Conservation (phyloP, 2,329 filamentous ascomycete species). For the Pseudopyricularia javanii region DNA sequence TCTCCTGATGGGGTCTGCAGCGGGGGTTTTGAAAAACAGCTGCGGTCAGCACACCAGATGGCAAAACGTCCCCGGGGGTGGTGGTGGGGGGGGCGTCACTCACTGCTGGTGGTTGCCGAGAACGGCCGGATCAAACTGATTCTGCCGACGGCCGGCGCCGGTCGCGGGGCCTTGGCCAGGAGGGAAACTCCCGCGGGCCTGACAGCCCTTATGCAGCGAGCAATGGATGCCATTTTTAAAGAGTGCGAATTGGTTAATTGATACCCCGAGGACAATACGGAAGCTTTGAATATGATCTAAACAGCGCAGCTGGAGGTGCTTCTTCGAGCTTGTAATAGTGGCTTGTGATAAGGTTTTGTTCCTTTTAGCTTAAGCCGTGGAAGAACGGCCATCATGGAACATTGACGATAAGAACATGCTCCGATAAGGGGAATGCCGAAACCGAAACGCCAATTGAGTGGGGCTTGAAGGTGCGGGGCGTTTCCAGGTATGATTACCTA, state of each 20-base stretch:
- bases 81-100: conserved; percentile 8
- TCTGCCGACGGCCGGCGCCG: neutral
- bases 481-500: neutral
- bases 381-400: too few relatives aligned
- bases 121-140: conserved; percentile 25
- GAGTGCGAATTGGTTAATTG: neutral
- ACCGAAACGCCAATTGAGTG: too few relatives aligned
- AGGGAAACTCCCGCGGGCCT: conserved; percentile 31
- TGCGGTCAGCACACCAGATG: neutral
- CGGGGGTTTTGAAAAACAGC: neutral
- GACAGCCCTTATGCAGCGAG: conserved; percentile 38
- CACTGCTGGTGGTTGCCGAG: conserved; percentile 31
- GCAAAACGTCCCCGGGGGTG: neutral
- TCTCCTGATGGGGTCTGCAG: conserved; percentile 54
- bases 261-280: neutral
- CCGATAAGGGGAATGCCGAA: too few relatives aligned
- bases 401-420: too few relatives aligned
- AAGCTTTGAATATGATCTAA: neutral
- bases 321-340: too few relatives aligned
- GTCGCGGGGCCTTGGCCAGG: neutral
- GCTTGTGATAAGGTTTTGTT: too few relatives aligned
- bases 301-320: too few relatives aligned
- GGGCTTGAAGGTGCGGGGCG: too few relatives aligned
- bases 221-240: conserved; percentile 46
- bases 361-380: too few relatives aligned